These are phyloP conservation scores for Neostapfia colusana DNA, from an alignment of 176 grass and related monocot species.

Conservation along the genomic window DNA sequence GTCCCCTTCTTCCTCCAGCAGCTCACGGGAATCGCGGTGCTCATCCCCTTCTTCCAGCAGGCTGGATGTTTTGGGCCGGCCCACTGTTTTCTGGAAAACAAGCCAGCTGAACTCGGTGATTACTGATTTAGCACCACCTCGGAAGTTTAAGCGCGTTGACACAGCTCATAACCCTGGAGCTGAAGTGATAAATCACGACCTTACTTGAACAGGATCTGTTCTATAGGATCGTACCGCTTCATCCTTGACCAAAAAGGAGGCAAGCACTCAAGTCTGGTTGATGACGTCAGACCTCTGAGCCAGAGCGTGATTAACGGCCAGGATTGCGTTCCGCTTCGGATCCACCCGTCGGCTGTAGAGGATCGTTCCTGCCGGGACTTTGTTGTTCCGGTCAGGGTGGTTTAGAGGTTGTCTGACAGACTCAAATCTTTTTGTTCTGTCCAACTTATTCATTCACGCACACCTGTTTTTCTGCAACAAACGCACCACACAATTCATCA, in stretches of 20 bases:
- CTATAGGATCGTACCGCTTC: conserved; percentile 6
- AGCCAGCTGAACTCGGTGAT: not conserved
- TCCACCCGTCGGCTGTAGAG: not conserved
- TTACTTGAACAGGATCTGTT: conserved; percentile 39
- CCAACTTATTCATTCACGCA: too few species aligned
- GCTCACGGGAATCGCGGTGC: too few species aligned
- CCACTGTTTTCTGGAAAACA: not conserved
- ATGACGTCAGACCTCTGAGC: not conserved
- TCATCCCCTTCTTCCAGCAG: too few species aligned
- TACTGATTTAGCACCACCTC: not conserved
- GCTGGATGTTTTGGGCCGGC: not conserved
- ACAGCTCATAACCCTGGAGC: not conserved
- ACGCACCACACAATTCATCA: too few species aligned
- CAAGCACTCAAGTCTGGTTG: not conserved
- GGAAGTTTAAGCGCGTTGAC: rapidly evolving
- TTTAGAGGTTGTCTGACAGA: not conserved
- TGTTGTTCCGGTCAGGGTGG: not conserved
- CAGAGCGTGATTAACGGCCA: not conserved
- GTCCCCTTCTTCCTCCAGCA: too few species aligned
- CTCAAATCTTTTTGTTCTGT: not conserved
- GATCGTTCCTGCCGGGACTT: not conserved
- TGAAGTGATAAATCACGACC: not conserved
- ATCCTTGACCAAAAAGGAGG: conserved; percentile 2
- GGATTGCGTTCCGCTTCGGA: not conserved
- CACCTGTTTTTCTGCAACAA: too few species aligned